phyloP scores from a whole-genome alignment of 371 early-diverging fungal species.

The Paraphysoderma sedebokerense region DNA sequence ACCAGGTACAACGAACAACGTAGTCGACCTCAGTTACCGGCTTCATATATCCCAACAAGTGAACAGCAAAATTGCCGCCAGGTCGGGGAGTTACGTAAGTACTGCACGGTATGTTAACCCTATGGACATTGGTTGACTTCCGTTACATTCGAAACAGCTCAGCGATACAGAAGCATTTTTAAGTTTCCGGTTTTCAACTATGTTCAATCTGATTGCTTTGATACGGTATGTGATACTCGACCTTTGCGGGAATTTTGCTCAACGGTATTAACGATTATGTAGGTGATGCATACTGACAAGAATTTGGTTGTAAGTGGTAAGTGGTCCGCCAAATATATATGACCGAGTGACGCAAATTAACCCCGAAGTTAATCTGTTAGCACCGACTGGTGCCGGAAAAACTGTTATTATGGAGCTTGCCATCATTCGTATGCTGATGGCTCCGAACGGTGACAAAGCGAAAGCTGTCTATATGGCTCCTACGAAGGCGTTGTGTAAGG shows the following conservation, averaged over 20 bases:
- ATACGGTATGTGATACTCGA: constrained; percentile 19
- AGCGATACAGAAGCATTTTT: not conserved
- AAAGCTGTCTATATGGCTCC: constrained; percentile 74
- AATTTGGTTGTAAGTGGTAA: constrained; percentile 50
- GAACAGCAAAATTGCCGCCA: no score
- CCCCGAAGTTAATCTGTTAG: no score
- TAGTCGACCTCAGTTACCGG: no score
- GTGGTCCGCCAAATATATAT: no score
- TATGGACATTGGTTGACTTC: no score
- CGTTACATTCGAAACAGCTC: not conserved
- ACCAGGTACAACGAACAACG: no score
- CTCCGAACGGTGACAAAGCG: no score
- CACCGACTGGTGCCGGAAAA: constrained; percentile 82
- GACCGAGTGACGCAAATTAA: no score
- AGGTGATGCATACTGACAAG: constrained; percentile 12
- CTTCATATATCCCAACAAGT: no score
- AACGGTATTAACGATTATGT: not conserved
- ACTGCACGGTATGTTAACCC: no score
- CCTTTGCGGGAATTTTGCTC: not conserved
- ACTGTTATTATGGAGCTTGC: constrained; percentile 56
- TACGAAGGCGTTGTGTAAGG: constrained; percentile 65
- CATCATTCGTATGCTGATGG: constrained; percentile 30
- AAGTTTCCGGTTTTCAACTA: constrained; percentile 34
- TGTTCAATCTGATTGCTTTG: constrained; percentile 42
- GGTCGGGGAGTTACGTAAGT: no score